A percentile compares a stretch with the other conserved stretches of the same genome.
Conservation (phyloP, 1,284 basidiomycete species). For the Agaricales sp. region DNA sequence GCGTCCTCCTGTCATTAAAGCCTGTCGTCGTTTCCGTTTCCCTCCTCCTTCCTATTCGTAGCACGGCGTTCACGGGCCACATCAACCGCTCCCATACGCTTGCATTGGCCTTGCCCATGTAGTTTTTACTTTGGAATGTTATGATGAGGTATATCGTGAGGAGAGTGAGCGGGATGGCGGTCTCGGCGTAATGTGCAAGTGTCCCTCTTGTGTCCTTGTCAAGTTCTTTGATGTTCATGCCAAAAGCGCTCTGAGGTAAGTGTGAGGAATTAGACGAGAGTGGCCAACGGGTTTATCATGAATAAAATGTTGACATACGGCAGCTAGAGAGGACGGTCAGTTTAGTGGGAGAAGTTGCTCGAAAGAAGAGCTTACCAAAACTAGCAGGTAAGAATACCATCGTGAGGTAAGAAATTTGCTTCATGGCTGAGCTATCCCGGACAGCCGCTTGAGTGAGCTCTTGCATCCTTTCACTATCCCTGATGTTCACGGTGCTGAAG, state of each 20-base stretch:
- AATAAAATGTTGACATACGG: neutral
- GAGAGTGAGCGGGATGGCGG: conserved; percentile 25
- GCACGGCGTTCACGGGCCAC: no score
- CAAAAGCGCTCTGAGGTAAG: conserved; percentile 22
- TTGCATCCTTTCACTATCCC: conserved; percentile 28
- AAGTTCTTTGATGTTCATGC: conserved; percentile 32
- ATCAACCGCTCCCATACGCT: neutral
- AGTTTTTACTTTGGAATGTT: conserved; percentile 7
- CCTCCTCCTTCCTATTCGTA: no score
- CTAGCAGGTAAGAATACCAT: conserved; percentile 28
- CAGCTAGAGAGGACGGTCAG: neutral
- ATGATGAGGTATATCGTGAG: conserved; percentile 11
- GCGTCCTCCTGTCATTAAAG: no score
- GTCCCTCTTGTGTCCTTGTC: conserved; percentile 21
- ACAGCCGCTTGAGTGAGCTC: conserved; percentile 25
- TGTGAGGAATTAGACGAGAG: neutral
- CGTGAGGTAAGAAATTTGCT: conserved; percentile 27
- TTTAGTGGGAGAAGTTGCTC: neutral
- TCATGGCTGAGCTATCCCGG: conserved; percentile 25
- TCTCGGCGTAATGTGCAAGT: conserved; percentile 23
- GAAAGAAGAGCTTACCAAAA: conserved; percentile 24
- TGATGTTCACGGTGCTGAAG: conserved; percentile 34
- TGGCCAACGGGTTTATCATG: neutral
- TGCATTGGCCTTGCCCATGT: no score
- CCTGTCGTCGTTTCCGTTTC: no score